Evolutionary conservation across 208 protist genomes (phyloP).

Genomic region (Acanthamoeba polyphaga): DNA sequence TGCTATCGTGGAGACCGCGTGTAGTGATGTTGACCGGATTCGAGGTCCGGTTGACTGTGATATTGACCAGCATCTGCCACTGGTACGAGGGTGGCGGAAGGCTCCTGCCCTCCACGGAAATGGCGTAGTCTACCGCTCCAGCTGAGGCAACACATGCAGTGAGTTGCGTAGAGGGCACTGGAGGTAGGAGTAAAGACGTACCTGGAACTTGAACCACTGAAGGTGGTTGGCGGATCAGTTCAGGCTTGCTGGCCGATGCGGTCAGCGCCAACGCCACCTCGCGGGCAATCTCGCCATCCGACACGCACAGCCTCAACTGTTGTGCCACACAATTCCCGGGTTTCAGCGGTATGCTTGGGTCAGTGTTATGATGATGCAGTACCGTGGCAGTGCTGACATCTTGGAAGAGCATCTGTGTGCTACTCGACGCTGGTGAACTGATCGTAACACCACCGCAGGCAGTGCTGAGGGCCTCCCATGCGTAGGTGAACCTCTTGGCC

Average conservation of each 20-base stretch:
- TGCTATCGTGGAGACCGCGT: neutral
- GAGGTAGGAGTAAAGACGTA: neutral
- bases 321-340: neutral
- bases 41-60: neutral
- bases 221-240: neutral
- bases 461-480: neutral
- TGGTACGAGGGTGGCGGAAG: neutral
- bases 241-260: neutral
- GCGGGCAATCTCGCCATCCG: constrained; percentile 14
- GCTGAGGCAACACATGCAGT: neutral
- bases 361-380: neutral
- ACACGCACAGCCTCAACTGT: neutral
- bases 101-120: neutral
- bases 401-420: neutral
- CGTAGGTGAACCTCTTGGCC: neutral
- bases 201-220: neutral
- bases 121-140: neutral
- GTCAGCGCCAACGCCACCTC: neutral
- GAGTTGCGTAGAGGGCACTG: neutral
- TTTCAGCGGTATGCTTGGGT: neutral
- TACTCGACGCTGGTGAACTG: neutral
- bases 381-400: neutral
- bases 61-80: neutral
- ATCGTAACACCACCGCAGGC: neutral
- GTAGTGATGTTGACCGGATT: neutral